Evolutionary conservation across 2,329 filamentous ascomycete species (phyloP).

Genomic region (Aspergillus ochraceoroseus): DNA sequence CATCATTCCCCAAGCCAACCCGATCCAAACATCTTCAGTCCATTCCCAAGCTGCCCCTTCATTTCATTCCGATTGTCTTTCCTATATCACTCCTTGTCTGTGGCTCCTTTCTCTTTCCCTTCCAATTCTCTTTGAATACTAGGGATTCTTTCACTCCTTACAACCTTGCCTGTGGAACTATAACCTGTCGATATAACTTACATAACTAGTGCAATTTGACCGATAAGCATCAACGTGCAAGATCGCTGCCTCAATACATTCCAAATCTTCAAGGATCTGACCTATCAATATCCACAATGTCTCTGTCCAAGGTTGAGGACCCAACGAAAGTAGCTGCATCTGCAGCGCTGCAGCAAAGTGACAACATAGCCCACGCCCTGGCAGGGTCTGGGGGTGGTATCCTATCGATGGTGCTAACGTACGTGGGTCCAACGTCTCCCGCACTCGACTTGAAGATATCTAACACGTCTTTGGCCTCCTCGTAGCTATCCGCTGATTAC

Average conservation of each 20-base stretch:
- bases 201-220: no score
- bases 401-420: slow-evolving; percentile 93
- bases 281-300: slow-evolving; percentile 30
- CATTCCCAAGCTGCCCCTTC: slow-evolving; percentile 3
- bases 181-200: no score
- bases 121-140: not conserved
- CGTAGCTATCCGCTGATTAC: slow-evolving; percentile 89
- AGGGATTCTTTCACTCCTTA: no score
- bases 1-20: slow-evolving; percentile 21
- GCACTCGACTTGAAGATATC: not conserved
- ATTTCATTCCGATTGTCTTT: slow-evolving; percentile 10
- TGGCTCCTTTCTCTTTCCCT: slow-evolving; percentile 2
- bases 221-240: no score
- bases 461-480: slow-evolving; percentile 1
- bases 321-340: slow-evolving; percentile 46
- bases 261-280: no score
- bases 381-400: slow-evolving; percentile 90
- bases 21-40: slow-evolving; percentile 30
- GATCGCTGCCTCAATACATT: no score
- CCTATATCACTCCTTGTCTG: slow-evolving; percentile 9
- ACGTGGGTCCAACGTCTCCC: slow-evolving; percentile 30
- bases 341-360: slow-evolving; percentile 72
- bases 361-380: slow-evolving; percentile 94
- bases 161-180: not conserved
- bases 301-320: slow-evolving; percentile 37